Percentiles rank a stretch among this genome's conserved stretches.
These are phyloP conservation scores for Lactifluus volemus DNA, from an alignment of 768 basidiomycete genomes.

Conservation along the genomic window DNA sequence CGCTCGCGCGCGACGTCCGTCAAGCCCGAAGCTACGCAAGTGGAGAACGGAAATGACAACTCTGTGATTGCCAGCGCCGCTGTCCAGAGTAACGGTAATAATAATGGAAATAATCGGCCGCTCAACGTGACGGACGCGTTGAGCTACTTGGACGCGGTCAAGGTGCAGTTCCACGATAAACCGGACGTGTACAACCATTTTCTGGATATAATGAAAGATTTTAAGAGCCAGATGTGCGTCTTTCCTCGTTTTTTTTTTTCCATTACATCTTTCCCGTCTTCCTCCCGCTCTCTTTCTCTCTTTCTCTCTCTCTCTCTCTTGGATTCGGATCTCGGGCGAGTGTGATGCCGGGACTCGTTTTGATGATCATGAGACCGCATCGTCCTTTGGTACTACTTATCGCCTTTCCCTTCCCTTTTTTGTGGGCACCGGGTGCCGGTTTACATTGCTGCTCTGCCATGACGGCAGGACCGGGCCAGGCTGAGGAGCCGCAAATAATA, in stretches of 20 bases:
- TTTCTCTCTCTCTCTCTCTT: background rate
- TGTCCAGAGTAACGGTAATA: slow-evolving; percentile 21
- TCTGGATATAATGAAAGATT: slow-evolving; percentile 98
- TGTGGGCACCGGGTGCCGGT: background rate
- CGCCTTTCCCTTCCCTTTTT: background rate
- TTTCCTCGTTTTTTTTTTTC: background rate
- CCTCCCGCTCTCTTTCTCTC: background rate
- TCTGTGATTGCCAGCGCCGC: background rate
- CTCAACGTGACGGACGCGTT: slow-evolving; percentile 91
- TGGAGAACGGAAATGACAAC: background rate
- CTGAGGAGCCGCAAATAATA: too few species aligned
- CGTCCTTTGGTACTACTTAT: background rate
- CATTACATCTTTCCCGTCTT: background rate
- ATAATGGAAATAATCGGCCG: slow-evolving; percentile 38
- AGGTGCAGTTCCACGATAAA: slow-evolving; percentile 79
- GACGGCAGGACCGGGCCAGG: background rate
- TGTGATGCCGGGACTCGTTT: background rate
- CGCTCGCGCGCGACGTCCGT: slow-evolving; percentile 15
- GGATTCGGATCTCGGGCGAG: background rate
- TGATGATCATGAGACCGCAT: background rate
- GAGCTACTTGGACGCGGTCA: slow-evolving; percentile 91
- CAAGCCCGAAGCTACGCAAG: slow-evolving; percentile 2
- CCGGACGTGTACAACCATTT: slow-evolving; percentile 94
- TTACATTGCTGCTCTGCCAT: background rate
- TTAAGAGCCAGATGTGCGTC: slow-evolving; percentile 88